Evolutionary conservation across 106 monocot species (phyloP).

Genomic region (Phalaenopsis equestris): DNA sequence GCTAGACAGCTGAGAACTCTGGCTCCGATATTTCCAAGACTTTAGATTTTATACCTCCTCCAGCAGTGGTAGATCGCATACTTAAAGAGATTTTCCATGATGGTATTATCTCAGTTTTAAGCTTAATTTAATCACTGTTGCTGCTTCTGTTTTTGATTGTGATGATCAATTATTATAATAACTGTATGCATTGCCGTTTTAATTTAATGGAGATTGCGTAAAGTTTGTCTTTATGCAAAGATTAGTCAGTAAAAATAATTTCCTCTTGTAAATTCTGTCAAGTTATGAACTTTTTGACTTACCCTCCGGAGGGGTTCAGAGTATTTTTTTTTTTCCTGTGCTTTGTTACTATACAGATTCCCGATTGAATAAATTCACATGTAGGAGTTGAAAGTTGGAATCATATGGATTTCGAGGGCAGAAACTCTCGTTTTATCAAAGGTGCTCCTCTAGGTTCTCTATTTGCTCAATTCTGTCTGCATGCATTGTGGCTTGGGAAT

Average conservation of each 20-base stretch:
- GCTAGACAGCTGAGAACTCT: conserved; percentile 78
- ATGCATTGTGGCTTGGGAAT: conserved; percentile 93
- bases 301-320: neutral
- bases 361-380: neutral
- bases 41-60: conserved; percentile 54
- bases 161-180: neutral
- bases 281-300: neutral
- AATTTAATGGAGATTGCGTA: neutral
- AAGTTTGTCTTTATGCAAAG: neutral
- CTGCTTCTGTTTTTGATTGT: neutral
- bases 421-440: conserved; percentile 58
- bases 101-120: conserved; percentile 28
- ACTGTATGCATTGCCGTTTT: neutral
- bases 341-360: neutral
- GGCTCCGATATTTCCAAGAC: conserved; percentile 60
- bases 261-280: neutral
- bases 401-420: conserved; percentile 26
- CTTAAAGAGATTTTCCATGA: conserved; percentile 81
- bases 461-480: conserved; percentile 93
- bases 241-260: neutral
- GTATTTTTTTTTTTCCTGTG: neutral
- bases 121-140: neutral
- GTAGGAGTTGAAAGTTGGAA: conserved; percentile 33
- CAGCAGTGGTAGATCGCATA: conserved; percentile 70
- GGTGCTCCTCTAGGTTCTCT: conserved; percentile 83